phyloP scores from a whole-genome alignment of 75 land plant species.

The Pinus albicaulis region DNA sequence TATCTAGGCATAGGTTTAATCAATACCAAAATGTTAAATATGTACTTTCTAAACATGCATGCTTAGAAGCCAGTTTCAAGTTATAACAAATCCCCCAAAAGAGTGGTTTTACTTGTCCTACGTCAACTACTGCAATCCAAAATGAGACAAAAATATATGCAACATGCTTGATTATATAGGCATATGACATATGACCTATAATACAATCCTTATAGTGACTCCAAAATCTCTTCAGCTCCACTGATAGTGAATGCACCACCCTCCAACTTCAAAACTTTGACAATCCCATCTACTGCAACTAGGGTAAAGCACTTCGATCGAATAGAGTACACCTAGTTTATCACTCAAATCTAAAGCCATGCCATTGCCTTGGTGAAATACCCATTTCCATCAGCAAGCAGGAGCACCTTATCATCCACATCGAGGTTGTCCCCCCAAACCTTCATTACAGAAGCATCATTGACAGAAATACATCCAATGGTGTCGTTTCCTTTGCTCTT shows the following conservation, averaged over 20 bases:
- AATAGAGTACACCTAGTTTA: slow-evolving; percentile 61
- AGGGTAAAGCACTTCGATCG: slow-evolving; percentile 74
- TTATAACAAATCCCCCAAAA: neutral
- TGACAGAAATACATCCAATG: slow-evolving; percentile 84
- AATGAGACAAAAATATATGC: neutral
- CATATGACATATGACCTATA: neutral
- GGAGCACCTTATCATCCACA: slow-evolving; percentile 69
- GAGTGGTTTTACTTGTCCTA: neutral
- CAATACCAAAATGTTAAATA: neutral
- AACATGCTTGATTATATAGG: neutral
- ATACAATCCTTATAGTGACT: slow-evolving; percentile 45
- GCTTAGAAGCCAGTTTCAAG: neutral
- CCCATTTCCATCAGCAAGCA: slow-evolving; percentile 83
- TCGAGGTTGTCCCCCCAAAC: slow-evolving; percentile 74
- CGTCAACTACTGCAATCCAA: neutral
- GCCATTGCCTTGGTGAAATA: slow-evolving; percentile 65
- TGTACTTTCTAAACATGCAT: too few relatives aligned
- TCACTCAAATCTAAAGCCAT: slow-evolving; percentile 69
- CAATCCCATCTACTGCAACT: slow-evolving; percentile 79
- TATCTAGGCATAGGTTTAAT: neutral
- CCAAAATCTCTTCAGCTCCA: slow-evolving; percentile 82
- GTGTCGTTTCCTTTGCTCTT: slow-evolving; percentile 71
- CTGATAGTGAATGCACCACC: slow-evolving; percentile 77
- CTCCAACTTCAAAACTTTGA: slow-evolving; percentile 83
- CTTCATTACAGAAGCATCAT: slow-evolving; percentile 93